A percentile compares a stretch with the other conserved stretches of the same genome.
These are phyloP conservation scores for Leptographium wingfieldii DNA, from an alignment of 2,329 filamentous ascomycete genomes.

Conservation along the genomic window DNA sequence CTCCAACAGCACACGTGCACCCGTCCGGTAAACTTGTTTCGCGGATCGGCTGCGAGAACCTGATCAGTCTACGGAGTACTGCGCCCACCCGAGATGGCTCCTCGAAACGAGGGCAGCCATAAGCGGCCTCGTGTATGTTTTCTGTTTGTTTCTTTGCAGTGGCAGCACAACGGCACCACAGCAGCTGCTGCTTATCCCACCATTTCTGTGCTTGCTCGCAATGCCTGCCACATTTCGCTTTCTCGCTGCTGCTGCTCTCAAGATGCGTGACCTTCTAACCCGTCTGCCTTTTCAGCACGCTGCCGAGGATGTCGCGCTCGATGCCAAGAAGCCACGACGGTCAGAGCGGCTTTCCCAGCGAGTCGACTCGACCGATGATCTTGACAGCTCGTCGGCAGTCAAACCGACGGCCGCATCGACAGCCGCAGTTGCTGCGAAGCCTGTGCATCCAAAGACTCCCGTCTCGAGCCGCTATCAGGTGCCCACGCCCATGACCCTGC, in stretches of 20 bases:
- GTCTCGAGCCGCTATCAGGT: constrained; percentile 54
- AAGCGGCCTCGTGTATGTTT: constrained; percentile 18
- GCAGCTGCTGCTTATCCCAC: not conserved
- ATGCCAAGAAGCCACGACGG: constrained; percentile 73
- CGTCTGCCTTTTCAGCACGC: constrained; percentile 41
- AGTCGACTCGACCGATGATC: constrained; percentile 13
- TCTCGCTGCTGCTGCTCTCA: not conserved
- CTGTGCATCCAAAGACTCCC: constrained; percentile 38
- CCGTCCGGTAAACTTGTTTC: not conserved
- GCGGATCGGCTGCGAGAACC: too few relatives aligned
- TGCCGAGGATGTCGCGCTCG: constrained; percentile 45
- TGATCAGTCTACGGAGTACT: not conserved
- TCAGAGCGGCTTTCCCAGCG: constrained; percentile 57
- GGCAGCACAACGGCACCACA: not conserved
- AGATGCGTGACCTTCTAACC: constrained; percentile 4
- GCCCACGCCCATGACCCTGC: constrained; percentile 67
- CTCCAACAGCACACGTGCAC: not conserved
- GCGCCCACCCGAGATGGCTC: not conserved
- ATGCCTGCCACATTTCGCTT: not conserved
- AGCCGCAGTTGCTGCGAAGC: constrained; percentile 1
- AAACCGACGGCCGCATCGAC: not conserved
- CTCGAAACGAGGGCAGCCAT: constrained; percentile 17
- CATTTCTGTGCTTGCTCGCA: not conserved
- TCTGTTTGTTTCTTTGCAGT: not conserved
- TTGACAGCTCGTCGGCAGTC: not conserved